Percentiles rank a stretch among this genome's conserved stretches.
phyloP scores from a whole-genome alignment of 345 rosid genomes.

The Camelina sativa region DNA sequence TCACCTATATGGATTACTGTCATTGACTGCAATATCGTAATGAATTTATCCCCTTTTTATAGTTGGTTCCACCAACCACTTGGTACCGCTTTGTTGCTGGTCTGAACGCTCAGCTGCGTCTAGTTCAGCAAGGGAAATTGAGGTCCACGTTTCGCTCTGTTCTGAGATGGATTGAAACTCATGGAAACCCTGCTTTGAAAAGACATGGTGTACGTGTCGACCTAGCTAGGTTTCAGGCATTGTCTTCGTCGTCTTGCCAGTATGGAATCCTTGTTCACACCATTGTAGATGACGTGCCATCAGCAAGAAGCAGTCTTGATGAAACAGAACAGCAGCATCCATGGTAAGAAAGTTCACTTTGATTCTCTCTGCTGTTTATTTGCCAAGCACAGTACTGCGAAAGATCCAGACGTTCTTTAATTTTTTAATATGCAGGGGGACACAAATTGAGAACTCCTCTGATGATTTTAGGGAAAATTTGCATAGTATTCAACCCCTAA shows the following conservation, averaged over 20 bases:
- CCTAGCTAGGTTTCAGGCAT: conserved; percentile 89
- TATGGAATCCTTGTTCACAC: conserved; percentile 71
- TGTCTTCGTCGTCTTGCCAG: conserved; percentile 75
- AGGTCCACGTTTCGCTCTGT: conserved; percentile 70
- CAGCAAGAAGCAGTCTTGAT: conserved; percentile 41
- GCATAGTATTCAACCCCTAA: conserved; percentile 23
- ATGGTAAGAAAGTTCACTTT: conserved; percentile 48
- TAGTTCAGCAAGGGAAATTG: conserved; percentile 69
- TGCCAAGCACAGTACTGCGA: conserved; percentile 4
- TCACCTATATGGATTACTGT: background rate
- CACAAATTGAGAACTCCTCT: conserved; percentile 35
- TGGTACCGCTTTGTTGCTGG: conserved; percentile 97
- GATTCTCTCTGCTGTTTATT: conserved; percentile 16
- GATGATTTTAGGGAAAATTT: conserved; percentile 47
- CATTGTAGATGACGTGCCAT: conserved; percentile 43
- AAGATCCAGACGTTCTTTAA: conserved; percentile 37
- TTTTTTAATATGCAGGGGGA: conserved; percentile 44
- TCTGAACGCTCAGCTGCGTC: conserved; percentile 85
- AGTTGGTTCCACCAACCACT: conserved; percentile 86
- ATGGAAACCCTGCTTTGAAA: conserved; percentile 80
- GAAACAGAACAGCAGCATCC: conserved; percentile 50
- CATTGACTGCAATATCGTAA: background rate
- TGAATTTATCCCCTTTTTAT: conserved; percentile 30
- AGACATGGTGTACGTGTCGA: conserved; percentile 62
- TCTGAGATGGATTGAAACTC: conserved; percentile 90